Evolutionary conservation across 2,329 filamentous ascomycete genomes (phyloP).

Genomic region (Podosphaera leucotricha): DNA sequence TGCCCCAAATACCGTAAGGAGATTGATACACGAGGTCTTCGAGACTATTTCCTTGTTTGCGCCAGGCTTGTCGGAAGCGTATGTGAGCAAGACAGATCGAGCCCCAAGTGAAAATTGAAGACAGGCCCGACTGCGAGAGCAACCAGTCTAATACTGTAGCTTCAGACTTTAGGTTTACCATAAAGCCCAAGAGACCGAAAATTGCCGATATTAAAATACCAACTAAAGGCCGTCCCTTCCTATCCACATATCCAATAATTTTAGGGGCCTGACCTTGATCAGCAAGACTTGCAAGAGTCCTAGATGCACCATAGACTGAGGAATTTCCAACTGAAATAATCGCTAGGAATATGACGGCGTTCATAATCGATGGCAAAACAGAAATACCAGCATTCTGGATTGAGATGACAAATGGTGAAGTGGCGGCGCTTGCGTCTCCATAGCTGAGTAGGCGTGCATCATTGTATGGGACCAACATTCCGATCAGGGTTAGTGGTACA

Average conservation of each 20-base stretch:
- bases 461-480: slow-evolving; percentile 56
- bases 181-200: slow-evolving; percentile 54
- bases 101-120: slow-evolving; percentile 56
- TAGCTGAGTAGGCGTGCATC: slow-evolving; percentile 36
- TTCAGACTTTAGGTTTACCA: slow-evolving; percentile 35
- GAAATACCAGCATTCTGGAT: slow-evolving; percentile 65
- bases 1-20: slow-evolving; percentile 56
- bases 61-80: slow-evolving; percentile 71
- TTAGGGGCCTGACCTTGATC: slow-evolving; percentile 66
- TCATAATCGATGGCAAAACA: slow-evolving; percentile 71
- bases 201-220: slow-evolving; percentile 43
- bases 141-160: slow-evolving; percentile 56
- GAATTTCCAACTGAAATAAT: slow-evolving; percentile 84
- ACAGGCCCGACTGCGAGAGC: slow-evolving; percentile 47
- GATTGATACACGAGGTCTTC: slow-evolving; percentile 61
- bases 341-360: slow-evolving; percentile 77
- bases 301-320: slow-evolving; percentile 72
- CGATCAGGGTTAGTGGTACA: slow-evolving; percentile 56
- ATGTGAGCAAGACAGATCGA: slow-evolving; percentile 82
- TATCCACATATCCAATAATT: slow-evolving; percentile 60
- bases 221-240: slow-evolving; percentile 53
- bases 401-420: slow-evolving; percentile 84
- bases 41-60: slow-evolving; percentile 39
- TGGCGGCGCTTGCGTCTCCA: slow-evolving; percentile 37
- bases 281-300: slow-evolving; percentile 71